Evolutionary conservation across 139 green algal species (phyloP), one percentile per base, ranked within the genome.

Genomic region (Gonium pectorale): DNA sequence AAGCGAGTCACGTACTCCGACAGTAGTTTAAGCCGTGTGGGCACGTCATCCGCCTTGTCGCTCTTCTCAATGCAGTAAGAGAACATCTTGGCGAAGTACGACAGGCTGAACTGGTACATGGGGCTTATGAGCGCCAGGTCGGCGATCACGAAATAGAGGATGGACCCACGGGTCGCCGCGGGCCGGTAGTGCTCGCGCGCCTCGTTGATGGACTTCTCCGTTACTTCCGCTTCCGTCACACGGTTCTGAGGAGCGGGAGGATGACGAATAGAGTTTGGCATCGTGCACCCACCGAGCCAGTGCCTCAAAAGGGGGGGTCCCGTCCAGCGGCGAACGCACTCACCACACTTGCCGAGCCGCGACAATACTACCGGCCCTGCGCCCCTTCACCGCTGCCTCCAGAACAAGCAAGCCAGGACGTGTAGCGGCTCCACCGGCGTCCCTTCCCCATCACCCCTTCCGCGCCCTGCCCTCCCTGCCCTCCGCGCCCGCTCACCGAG

Each of bases 81-180:
- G 84, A 97, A 98, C 74, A 97, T 77, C 52, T 88, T 83, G 9
- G 83, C 92, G 87, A 97, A 98, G 89, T 94, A 97, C 6, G 87
- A 68, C 19, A 98, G 87, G 40, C 86, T 94, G 83, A 94, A 96
- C 86, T 90, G 90, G 88, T 98, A 98, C 95, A 98, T 98, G 64
- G 93, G 90, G 52, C 80, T 93, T 83, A 98, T 96, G 77, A 93
- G 77, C 5, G 92, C 86, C 13, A 97, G 88, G 86, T 97, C 93
- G 17, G 95, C 92, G 29, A 97, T 86, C 11, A 95, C 90, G 73
- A 96, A 97, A 87, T 96, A 97, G 2, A 97, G 90, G 79, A 95
- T 93, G 56, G 91, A 94, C 63, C 91, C 94, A 5, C 94, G 87
- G 0, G 82, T 91, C 11, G 94, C 92, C 21, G 92, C 94, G 33